Evolutionary conservation across 257 asterid genomes (phyloP), one percentile per base, ranked within the genome.

Genomic region (Gentiana dahurica): DNA sequence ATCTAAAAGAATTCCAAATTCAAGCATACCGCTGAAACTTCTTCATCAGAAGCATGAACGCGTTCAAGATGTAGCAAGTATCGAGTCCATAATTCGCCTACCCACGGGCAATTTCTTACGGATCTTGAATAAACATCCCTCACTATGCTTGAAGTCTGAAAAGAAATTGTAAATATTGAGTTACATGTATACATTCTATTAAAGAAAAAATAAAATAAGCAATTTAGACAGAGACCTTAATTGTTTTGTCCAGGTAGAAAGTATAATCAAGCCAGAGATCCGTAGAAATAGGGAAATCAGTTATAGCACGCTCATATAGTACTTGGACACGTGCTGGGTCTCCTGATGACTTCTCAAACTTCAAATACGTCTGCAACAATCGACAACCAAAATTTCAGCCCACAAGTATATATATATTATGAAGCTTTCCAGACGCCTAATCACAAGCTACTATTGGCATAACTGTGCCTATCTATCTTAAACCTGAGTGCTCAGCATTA

Each of bases 241-340:
- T 80, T 34, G 94, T 88, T 71, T 80, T 88, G 67, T 86, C 98
- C 67, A 88, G 75, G 77, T 85, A 92, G 62, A 68, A 84, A 11
- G 91, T 81, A 65, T 88, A 88, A 51, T 80, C 84, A 8, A 78
- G 84, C 98, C 98, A 92, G 32, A 92, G 73, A 59, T 92, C 94
- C 73, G 78, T 57, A 63, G 79, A 79, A 69, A 88, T 54, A 63
- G 98, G 94, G 62, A 87, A 85, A 54, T 85, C 86, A 0, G 93
- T 67, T 71, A 92, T 64, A 36, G 95, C 93, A 53, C 98, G 97
- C 70, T 92, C 98, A 65, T 79, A 92, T 68, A 92, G 77, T 71
- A 92, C 80, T 77, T 85, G 96, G 61, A 88, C 77, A 58, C 98
- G 86, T 43, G 97, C 90, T 55, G 95, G 98, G 81, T 92, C 97